These are phyloP conservation scores for Limtongozyma cylindracea DNA, from an alignment of 805 yeast species.

Conservation along the genomic window DNA sequence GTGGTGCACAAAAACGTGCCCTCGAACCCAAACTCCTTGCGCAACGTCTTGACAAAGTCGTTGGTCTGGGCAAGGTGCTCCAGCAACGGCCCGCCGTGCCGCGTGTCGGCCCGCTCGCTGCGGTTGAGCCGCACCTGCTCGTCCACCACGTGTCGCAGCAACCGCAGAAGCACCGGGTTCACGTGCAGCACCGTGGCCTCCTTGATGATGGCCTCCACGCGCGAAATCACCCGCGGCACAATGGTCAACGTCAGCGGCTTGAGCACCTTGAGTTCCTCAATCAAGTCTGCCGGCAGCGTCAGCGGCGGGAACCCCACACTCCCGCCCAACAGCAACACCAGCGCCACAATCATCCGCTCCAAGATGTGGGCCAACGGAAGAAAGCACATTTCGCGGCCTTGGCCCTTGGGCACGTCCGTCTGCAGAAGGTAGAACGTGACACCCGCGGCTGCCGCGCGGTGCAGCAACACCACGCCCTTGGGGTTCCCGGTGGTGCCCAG, in stretches of 20 bases:
- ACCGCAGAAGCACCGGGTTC: slow-evolving; percentile 6
- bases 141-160: slow-evolving; percentile 8
- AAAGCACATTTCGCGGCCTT: slow-evolving; percentile 4
- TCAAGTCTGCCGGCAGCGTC: slow-evolving; percentile 18
- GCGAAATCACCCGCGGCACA: slow-evolving; percentile 44
- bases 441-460: slow-evolving; percentile 2
- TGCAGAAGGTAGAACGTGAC: slow-evolving; percentile 1
- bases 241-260: slow-evolving; percentile 27
- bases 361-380: slow-evolving; percentile 7
- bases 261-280: slow-evolving; percentile 29
- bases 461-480: slow-evolving; percentile 39
- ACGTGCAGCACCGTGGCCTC: slow-evolving; percentile 6
- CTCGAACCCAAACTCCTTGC: slow-evolving; percentile 1
- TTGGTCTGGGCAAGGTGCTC: slow-evolving; percentile 5
- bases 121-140: slow-evolving; percentile 9
- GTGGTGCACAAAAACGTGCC: no score
- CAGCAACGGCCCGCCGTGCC: no score
- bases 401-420: slow-evolving; percentile 1
- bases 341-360: slow-evolving; percentile 3
- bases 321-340: slow-evolving; percentile 2
- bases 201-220: slow-evolving; percentile 16
- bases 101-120: slow-evolving; percentile 12
- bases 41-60: slow-evolving; percentile 6
- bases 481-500: slow-evolving; percentile 54
- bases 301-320: slow-evolving; percentile 9